phyloP scores from a whole-genome alignment of 2,329 filamentous ascomycete genomes.

The Aspergillus japonicus region DNA sequence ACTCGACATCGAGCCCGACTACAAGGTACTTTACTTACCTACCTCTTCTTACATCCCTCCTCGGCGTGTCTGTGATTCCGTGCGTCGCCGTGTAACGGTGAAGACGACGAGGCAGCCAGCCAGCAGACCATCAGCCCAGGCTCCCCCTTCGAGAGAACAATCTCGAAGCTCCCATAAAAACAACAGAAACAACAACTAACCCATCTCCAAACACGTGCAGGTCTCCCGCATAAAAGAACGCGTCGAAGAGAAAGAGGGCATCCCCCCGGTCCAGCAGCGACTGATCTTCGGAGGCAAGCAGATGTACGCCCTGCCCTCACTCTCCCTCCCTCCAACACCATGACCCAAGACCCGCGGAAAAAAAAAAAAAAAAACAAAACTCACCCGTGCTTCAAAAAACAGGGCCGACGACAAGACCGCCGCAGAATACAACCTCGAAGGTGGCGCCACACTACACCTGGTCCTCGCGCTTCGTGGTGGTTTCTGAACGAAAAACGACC shows the following conservation, averaged over 20 bases:
- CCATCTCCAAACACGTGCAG: slow-evolving; percentile 45
- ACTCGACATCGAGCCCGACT: slow-evolving; percentile 90
- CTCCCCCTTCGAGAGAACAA: no score
- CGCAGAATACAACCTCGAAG: slow-evolving; percentile 83
- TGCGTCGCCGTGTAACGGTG: no score
- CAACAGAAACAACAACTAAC: neutral
- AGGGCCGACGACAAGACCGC: slow-evolving; percentile 97
- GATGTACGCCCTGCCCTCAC: slow-evolving; percentile 60
- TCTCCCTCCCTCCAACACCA: no score
- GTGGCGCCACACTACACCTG: slow-evolving; percentile 89
- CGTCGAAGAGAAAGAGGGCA: slow-evolving; percentile 98
- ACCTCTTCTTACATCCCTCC: neutral
- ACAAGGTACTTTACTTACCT: slow-evolving; percentile 63
- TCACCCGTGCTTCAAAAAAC: neutral
- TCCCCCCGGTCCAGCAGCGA: slow-evolving; percentile 93
- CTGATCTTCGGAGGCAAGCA: slow-evolving; percentile 97
- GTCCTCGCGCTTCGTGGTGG: slow-evolving; percentile 92
- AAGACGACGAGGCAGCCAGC: no score
- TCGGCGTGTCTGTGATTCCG: no score
- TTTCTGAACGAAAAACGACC: neutral
- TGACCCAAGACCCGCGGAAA: slow-evolving; percentile 22
- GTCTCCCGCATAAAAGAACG: slow-evolving; percentile 97
- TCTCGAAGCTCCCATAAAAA: neutral
- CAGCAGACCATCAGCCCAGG: no score
- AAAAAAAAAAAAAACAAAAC: no score